Evolutionary conservation across 768 basidiomycete genomes (phyloP).

Genomic region (Lactifluus volemus): DNA sequence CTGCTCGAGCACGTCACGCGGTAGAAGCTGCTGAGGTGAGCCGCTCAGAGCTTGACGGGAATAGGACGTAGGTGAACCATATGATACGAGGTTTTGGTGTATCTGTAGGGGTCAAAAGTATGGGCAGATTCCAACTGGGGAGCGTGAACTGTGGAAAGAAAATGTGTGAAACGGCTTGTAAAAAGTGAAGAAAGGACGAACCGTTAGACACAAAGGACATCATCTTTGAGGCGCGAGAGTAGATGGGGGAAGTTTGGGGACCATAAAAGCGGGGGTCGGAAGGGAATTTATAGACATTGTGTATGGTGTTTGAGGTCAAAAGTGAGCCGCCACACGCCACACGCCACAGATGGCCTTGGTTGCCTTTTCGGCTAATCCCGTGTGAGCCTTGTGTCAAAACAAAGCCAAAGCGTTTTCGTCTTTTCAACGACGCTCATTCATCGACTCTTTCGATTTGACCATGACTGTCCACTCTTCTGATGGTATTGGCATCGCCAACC

Average conservation of each 20-base stretch:
- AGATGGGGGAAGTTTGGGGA: not conserved
- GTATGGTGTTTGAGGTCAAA: not conserved
- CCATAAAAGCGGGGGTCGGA: not conserved
- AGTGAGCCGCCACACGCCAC: no score
- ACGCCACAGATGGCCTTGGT: no score
- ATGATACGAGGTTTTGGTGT: not conserved
- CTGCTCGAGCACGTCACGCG: conserved; percentile 1
- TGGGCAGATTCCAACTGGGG: not conserved
- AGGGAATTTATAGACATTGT: not conserved
- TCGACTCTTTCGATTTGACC: not conserved
- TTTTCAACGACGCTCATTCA: not conserved
- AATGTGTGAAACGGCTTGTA: not conserved
- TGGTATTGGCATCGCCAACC: conserved; percentile 91
- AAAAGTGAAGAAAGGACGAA: not conserved
- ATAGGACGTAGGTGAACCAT: not conserved
- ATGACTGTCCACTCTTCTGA: conserved; percentile 34
- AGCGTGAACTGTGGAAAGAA: not conserved
- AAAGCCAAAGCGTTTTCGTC: not conserved
- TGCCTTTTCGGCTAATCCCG: not conserved
- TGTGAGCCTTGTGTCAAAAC: not conserved
- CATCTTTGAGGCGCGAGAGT: not conserved
- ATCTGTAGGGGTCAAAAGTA: not conserved
- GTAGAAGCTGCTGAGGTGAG: not conserved
- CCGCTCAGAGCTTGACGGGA: not conserved
- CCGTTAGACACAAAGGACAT: not conserved